These are phyloP conservation scores for Sporobolomyces pararoseus DNA, from an alignment of 768 basidiomycete species.

Conservation along the genomic window DNA sequence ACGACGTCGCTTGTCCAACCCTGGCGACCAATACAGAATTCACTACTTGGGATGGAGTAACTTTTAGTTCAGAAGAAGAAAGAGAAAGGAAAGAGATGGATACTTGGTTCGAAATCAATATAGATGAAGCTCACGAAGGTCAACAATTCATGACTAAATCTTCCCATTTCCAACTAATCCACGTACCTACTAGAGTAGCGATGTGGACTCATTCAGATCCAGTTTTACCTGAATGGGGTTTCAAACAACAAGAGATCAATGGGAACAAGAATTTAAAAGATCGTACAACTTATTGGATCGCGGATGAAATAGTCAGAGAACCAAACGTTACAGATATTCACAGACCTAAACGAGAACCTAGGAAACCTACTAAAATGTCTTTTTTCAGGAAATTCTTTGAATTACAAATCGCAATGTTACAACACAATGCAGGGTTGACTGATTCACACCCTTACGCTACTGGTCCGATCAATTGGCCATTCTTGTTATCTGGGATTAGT, in stretches of 20 bases:
- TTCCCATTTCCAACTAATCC: slow-evolving; percentile 83
- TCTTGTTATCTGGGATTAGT: slow-evolving; percentile 90
- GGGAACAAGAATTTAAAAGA: slow-evolving; percentile 89
- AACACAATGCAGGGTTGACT: slow-evolving; percentile 97
- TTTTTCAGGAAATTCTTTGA: slow-evolving; percentile 95
- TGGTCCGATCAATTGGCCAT: slow-evolving; percentile 96
- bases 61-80: slow-evolving; percentile 52
- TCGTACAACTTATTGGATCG: slow-evolving; percentile 79
- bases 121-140: slow-evolving; percentile 70
- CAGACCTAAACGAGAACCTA: slow-evolving; percentile 27
- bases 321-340: slow-evolving; percentile 48
- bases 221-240: slow-evolving; percentile 87
- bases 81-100: slow-evolving; percentile 67
- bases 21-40: slow-evolving; percentile 99
- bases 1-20: slow-evolving; percentile 93
- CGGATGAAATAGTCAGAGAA: slow-evolving; percentile 72
- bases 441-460: slow-evolving; percentile 97
- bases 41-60: slow-evolving; percentile 82
- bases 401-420: slow-evolving; percentile 89
- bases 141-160: slow-evolving; percentile 90
- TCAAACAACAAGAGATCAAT: slow-evolving; percentile 95
- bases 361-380: slow-evolving; percentile 66
- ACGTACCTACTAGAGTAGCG: slow-evolving; percentile 81
- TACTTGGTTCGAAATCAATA: slow-evolving; percentile 74
- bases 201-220: slow-evolving; percentile 85